A percentile compares a stretch with the other conserved stretches of the same genome.
Conservation (phyloP, 176 grass and related monocot species). For the Lolium rigidum region DNA sequence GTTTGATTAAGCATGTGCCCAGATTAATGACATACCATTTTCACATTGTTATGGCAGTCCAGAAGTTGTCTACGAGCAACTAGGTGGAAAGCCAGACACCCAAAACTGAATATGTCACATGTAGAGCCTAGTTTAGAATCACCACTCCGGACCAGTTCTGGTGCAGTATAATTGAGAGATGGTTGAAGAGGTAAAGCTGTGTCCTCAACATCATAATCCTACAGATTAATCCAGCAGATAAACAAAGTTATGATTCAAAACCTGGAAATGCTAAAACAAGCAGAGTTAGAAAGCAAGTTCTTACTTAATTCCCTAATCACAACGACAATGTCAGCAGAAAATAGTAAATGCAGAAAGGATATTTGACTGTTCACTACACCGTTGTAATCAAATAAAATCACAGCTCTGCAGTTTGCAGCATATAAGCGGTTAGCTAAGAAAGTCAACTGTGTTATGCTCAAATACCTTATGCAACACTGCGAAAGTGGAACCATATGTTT, state of each 20-base stretch:
- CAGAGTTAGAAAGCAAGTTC: not conserved
- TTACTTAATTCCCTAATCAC: constrained; percentile 26
- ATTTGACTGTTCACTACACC: not conserved
- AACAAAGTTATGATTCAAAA: constrained; percentile 28
- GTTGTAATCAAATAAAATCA: constrained; percentile 2
- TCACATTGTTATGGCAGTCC: constrained; percentile 98
- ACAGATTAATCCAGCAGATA: constrained; percentile 40
- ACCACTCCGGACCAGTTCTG: constrained; percentile 88
- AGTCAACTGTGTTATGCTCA: constrained; percentile 25
- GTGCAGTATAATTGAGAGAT: constrained; percentile 91
- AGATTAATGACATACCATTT: constrained; percentile 72
- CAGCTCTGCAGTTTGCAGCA: not conserved
- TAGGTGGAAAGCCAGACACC: constrained; percentile 94
- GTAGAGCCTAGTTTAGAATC: constrained; percentile 65
- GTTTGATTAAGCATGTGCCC: constrained; percentile 59
- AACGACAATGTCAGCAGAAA: constrained; percentile 12
- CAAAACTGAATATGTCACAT: constrained; percentile 97
- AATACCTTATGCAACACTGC: not conserved
- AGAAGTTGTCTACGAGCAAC: constrained; percentile 83
- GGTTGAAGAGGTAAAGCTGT: constrained; percentile 91
- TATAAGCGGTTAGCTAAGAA: not conserved
- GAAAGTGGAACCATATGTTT: not conserved
- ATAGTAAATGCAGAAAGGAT: constrained; percentile 16
- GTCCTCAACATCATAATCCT: constrained; percentile 99
- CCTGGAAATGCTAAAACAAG: not conserved